Evolutionary conservation across 1,284 basidiomycete species (phyloP).

Genomic region (Trichosporon coremiiforme): DNA sequence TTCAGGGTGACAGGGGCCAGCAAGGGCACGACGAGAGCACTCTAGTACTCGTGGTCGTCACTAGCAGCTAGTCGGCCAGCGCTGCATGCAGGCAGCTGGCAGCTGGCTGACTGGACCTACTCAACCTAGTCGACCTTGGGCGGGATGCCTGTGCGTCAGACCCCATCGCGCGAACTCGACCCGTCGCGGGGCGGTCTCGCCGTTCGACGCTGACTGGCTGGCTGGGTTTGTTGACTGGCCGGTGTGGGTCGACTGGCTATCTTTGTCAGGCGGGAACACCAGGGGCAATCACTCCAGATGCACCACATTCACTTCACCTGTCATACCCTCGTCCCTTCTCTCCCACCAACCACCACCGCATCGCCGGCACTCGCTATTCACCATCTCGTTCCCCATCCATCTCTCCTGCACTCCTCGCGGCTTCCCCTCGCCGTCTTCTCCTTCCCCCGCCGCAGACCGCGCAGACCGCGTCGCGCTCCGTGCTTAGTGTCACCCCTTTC

Average conservation of each 20-base stretch:
- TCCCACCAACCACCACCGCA: slow-evolving; percentile 7
- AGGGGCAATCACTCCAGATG: slow-evolving; percentile 11
- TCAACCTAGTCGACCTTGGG: background rate
- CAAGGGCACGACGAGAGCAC: background rate
- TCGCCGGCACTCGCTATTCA: too few relatives aligned
- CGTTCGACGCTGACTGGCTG: background rate
- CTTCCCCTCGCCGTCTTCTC: background rate
- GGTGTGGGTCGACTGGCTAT: background rate
- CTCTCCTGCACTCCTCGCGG: background rate
- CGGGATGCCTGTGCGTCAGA: slow-evolving; percentile 5
- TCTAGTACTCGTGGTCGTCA: slow-evolving; percentile 11
- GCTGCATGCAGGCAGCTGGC: background rate
- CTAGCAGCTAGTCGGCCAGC: background rate
- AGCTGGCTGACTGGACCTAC: background rate
- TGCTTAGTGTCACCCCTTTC: background rate
- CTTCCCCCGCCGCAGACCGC: background rate
- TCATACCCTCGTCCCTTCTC: background rate
- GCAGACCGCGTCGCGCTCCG: background rate
- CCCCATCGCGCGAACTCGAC: background rate
- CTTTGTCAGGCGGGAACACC: slow-evolving; percentile 16
- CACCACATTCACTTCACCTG: background rate
- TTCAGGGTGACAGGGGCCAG: background rate
- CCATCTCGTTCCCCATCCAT: background rate
- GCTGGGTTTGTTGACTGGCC: background rate
- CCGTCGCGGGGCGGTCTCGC: background rate